Conservation (phyloP, 257 asterid species). For the Nicotiana tomentosiformis region DNA sequence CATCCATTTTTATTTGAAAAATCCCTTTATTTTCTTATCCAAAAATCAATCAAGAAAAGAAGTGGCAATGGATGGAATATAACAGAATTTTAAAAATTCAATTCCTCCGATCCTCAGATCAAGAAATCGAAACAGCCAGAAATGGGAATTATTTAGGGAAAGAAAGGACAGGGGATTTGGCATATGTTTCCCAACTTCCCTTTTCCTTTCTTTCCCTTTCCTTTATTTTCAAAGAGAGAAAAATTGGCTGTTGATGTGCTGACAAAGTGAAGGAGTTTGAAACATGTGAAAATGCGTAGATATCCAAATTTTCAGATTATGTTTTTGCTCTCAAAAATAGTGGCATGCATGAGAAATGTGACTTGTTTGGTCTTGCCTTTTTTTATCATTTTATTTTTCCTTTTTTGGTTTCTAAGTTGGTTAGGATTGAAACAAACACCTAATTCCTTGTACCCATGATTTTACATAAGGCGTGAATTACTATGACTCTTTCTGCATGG, state of each 20-base stretch:
- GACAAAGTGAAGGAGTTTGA: background rate
- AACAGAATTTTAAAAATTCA: too few species aligned
- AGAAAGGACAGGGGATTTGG: background rate
- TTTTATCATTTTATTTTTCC: background rate
- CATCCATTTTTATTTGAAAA: slow-evolving; percentile 27
- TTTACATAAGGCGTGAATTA: slow-evolving; percentile 4
- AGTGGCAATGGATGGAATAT: too few species aligned
- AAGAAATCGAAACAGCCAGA: background rate
- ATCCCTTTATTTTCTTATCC: too few species aligned
- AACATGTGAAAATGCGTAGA: background rate
- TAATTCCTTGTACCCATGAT: background rate
- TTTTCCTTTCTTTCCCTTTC: background rate
- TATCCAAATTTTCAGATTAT: background rate
- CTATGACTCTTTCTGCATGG: slow-evolving; percentile 22
- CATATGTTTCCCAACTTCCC: background rate
- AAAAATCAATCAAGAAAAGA: too few species aligned
- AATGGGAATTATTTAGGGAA: background rate
- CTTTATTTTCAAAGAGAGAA: background rate
- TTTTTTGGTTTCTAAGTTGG: background rate
- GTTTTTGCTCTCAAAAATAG: background rate
- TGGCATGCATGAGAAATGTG: background rate
- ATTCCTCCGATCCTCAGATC: too few species aligned
- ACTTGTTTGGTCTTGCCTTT: background rate
- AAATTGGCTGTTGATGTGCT: background rate
- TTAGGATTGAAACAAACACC: background rate